These are phyloP conservation scores for Tricholoma sp. DNA, from an alignment of 768 basidiomycete genomes.

Conservation along the genomic window DNA sequence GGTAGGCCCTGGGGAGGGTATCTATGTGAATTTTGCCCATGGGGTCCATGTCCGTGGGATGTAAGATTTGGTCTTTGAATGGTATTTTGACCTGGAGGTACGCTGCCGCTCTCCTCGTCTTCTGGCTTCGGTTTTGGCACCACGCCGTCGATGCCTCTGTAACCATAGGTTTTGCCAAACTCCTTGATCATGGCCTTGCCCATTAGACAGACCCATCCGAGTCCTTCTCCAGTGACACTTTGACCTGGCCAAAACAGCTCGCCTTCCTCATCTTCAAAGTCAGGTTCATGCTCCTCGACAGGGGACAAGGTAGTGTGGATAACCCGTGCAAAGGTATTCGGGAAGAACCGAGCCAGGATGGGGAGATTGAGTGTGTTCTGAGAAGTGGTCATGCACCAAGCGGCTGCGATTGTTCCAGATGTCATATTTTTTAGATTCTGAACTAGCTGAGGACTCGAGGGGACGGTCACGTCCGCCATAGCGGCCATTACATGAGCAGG, in stretches of 20 bases:
- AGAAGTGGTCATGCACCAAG: conserved; percentile 44
- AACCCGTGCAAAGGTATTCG: conserved; percentile 71
- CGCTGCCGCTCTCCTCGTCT: conserved; percentile 11
- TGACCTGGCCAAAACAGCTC: conserved; percentile 85
- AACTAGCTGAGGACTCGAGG: conserved; percentile 38
- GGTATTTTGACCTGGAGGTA: conserved; percentile 7
- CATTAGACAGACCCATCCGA: conserved; percentile 86
- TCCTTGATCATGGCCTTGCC: conserved; percentile 85
- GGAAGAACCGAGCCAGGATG: conserved; percentile 65
- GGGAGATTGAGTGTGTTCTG: conserved; percentile 60
- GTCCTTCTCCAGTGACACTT: conserved; percentile 65
- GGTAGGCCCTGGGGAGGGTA: conserved; percentile 9
- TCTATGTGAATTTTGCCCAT: conserved; percentile 6
- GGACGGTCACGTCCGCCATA: conserved; percentile 37
- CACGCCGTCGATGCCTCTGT: conserved; percentile 67
- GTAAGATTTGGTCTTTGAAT: conserved; percentile 15
- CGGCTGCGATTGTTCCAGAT: conserved; percentile 31
- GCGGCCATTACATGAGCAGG: conserved; percentile 39
- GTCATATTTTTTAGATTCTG: conserved; percentile 40
- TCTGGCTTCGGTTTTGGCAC: conserved; percentile 59
- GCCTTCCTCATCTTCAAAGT: conserved; percentile 82
- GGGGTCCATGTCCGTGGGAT: conserved; percentile 10
- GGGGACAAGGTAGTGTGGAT: conserved; percentile 56
- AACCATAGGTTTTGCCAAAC: conserved; percentile 71
- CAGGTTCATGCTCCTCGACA: conserved; percentile 72